Conservation (phyloP, 2,329 filamentous ascomycete species). For the Colletotrichum sp. region DNA sequence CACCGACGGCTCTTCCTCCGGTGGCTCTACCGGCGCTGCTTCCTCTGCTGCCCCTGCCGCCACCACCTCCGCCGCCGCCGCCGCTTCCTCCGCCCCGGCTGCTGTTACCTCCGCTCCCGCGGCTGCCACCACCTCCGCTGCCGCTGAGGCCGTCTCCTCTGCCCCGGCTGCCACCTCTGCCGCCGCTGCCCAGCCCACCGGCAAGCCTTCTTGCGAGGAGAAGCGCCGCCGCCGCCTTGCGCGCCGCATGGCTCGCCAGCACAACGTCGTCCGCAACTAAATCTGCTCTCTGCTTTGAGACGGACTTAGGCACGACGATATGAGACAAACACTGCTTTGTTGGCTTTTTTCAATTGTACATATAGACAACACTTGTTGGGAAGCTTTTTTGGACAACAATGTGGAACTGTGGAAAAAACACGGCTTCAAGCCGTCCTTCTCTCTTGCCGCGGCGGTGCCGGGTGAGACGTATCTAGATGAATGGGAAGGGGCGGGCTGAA, state of each 20-base stretch:
- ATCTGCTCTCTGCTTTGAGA: not conserved
- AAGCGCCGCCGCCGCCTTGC: conserved; percentile 21
- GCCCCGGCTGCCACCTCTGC: not conserved
- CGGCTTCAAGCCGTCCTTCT: not conserved
- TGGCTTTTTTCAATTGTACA: conserved; percentile 16
- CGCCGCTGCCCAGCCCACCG: conserved; percentile 21
- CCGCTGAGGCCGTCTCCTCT: not conserved
- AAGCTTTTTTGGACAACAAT: not conserved
- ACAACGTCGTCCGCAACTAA: conserved; percentile 13
- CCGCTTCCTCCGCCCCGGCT: conserved; percentile 22
- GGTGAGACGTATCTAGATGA: not conserved
- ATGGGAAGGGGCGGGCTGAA: conserved; percentile 12
- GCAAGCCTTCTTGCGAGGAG: conserved; percentile 13
- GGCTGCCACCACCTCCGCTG: conserved; percentile 9
- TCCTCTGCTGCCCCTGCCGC: conserved; percentile 8
- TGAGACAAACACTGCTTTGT: conserved; percentile 2
- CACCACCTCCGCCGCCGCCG: conserved; percentile 23
- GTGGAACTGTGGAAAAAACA: not conserved
- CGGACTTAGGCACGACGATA: not conserved
- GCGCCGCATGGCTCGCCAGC: conserved; percentile 20
- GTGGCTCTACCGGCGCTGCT: conserved; percentile 28
- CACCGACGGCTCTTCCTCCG: conserved; percentile 18
- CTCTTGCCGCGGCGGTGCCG: conserved; percentile 9
- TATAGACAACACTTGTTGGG: conserved; percentile 4
- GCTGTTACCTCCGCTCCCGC: conserved; percentile 15